Percentiles rank a stretch among this genome's conserved stretches.
Evolutionary conservation across 2,329 filamentous ascomycete genomes (phyloP).

Genomic region (Neofusicoccum sp.): DNA sequence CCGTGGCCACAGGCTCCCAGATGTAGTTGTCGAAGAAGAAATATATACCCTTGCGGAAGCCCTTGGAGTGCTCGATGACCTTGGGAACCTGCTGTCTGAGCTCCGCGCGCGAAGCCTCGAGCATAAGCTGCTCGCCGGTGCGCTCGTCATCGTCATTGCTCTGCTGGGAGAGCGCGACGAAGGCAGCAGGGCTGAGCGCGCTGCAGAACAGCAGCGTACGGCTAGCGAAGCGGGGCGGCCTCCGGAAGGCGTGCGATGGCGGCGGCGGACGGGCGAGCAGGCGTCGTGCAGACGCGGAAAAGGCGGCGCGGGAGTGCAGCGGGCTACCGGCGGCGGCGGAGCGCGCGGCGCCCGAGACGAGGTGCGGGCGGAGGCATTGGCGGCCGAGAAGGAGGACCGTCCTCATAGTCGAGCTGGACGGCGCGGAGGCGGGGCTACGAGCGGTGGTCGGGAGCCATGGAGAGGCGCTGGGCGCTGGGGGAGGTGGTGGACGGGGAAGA

Average conservation of each 20-base stretch:
- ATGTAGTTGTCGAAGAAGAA: slow-evolving; percentile 70
- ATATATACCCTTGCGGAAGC: slow-evolving; percentile 58
- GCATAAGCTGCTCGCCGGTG: slow-evolving; percentile 83
- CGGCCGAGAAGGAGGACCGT: slow-evolving; percentile 49
- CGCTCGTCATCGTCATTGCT: slow-evolving; percentile 54
- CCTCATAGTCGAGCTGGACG: slow-evolving; percentile 45
- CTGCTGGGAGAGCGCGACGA: slow-evolving; percentile 40
- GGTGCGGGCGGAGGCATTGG: slow-evolving; percentile 47
- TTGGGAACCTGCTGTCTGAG: slow-evolving; percentile 67
- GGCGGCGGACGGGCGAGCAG: slow-evolving; percentile 5
- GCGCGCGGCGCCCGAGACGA: slow-evolving; percentile 33
- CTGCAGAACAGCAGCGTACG: slow-evolving; percentile 4
- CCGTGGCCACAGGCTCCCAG: slow-evolving; percentile 83
- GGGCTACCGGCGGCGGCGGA: slow-evolving; percentile 18
- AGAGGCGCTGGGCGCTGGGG: neutral
- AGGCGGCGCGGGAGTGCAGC: neutral
- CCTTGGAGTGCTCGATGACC: slow-evolving; percentile 58
- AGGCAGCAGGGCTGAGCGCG: slow-evolving; percentile 55
- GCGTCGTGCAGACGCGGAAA: neutral
- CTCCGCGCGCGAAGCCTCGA: slow-evolving; percentile 76
- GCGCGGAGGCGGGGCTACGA: slow-evolving; percentile 9
- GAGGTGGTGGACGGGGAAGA: neutral
- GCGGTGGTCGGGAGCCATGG: slow-evolving; percentile 11
- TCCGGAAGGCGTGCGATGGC: slow-evolving; percentile 12
- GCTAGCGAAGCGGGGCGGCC: neutral